Evolutionary conservation across 257 asterid species (phyloP).

Genomic region (Salvia hispanica): DNA sequence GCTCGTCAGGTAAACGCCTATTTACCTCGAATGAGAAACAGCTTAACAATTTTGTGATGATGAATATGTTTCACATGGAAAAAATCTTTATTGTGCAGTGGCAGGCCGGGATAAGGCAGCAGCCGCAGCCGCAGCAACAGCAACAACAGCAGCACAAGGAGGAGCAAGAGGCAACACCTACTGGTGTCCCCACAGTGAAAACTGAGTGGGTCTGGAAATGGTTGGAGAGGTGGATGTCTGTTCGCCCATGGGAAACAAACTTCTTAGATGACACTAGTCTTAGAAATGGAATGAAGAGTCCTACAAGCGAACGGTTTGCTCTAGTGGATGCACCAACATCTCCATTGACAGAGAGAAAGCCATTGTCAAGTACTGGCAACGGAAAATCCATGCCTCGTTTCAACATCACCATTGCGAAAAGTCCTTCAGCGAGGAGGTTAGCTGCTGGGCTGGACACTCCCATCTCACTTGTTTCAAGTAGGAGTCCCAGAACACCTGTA

Average conservation of each 20-base stretch:
- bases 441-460: slow-evolving; percentile 44
- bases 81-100: slow-evolving; percentile 58
- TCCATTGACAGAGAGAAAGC: slow-evolving; percentile 48
- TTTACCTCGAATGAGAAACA: neutral
- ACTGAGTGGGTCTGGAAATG: slow-evolving; percentile 96
- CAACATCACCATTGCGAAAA: slow-evolving; percentile 49
- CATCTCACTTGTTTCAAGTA: slow-evolving; percentile 32
- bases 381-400: slow-evolving; percentile 44
- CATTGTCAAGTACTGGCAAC: slow-evolving; percentile 38
- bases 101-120: slow-evolving; percentile 89
- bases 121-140: neutral
- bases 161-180: slow-evolving; percentile 2
- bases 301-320: slow-evolving; percentile 43
- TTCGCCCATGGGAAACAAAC: slow-evolving; percentile 95
- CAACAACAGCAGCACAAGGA: neutral
- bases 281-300: slow-evolving; percentile 57
- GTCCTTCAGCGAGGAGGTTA: slow-evolving; percentile 55
- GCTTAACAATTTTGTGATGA: neutral
- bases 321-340: slow-evolving; percentile 37
- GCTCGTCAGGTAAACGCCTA: slow-evolving; percentile 70
- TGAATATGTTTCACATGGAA: neutral
- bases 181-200: slow-evolving; percentile 70
- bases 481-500: slow-evolving; percentile 39
- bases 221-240: slow-evolving; percentile 98
- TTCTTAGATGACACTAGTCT: slow-evolving; percentile 61